Evolutionary conservation across 257 asterid species (phyloP).

Genomic region (Penstemon barbatus): DNA sequence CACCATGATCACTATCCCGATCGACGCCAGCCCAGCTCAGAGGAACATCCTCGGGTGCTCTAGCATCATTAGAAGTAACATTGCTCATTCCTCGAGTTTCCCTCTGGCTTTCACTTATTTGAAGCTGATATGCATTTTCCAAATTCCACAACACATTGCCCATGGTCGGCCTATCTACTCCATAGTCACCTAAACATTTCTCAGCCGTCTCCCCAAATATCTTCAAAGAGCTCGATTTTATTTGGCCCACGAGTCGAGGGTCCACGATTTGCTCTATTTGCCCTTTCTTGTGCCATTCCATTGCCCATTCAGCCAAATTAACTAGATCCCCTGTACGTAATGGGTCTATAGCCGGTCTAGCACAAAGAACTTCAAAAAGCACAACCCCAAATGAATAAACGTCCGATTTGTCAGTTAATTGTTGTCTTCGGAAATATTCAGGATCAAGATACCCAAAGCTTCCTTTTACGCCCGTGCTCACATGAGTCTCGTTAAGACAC

Average conservation of each 20-base stretch:
- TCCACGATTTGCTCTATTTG: slow-evolving; percentile 55
- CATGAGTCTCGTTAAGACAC: slow-evolving; percentile 65
- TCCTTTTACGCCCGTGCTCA: slow-evolving; percentile 82
- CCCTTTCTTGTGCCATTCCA: slow-evolving; percentile 68
- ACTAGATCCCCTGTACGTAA: slow-evolving; percentile 55
- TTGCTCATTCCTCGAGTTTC: slow-evolving; percentile 24
- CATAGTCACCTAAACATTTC: slow-evolving; percentile 71
- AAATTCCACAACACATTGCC: slow-evolving; percentile 81
- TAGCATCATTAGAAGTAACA: slow-evolving; percentile 21
- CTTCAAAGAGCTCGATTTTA: slow-evolving; percentile 47
- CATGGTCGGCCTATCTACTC: slow-evolving; percentile 76
- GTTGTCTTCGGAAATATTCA: slow-evolving; percentile 68
- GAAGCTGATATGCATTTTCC: slow-evolving; percentile 72
- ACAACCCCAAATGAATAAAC: slow-evolving; percentile 80
- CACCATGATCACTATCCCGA: slow-evolving; percentile 35
- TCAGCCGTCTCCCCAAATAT: slow-evolving; percentile 66
- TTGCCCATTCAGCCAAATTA: slow-evolving; percentile 72
- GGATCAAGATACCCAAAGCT: slow-evolving; percentile 82
- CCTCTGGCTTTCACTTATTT: slow-evolving; percentile 38
- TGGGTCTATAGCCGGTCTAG: slow-evolving; percentile 71
- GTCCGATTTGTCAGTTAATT: slow-evolving; percentile 74
- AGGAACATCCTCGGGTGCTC: slow-evolving; percentile 27
- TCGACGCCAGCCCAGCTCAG: slow-evolving; percentile 10
- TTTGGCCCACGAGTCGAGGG: slow-evolving; percentile 40
- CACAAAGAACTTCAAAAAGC: slow-evolving; percentile 68